phyloP scores from a whole-genome alignment of 78 protist genomes.

The Dictyostelium purpureum region DNA sequence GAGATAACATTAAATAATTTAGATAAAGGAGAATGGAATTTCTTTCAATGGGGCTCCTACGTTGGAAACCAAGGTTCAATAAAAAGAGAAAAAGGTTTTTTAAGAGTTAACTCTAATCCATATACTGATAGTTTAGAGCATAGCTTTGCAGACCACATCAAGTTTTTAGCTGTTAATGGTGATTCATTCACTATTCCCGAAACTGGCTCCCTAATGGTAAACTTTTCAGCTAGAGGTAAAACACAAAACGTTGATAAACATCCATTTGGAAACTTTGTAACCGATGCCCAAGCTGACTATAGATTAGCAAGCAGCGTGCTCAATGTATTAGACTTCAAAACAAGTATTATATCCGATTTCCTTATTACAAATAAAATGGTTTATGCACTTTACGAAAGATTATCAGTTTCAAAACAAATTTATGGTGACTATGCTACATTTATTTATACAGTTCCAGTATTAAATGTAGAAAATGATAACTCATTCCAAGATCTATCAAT shows the following conservation, averaged over 20 bases:
- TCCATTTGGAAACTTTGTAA: background rate
- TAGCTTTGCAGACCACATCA: slow-evolving; percentile 14
- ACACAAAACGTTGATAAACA: background rate
- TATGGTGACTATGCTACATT: slow-evolving; percentile 10
- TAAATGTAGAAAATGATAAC: background rate
- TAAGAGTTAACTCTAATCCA: slow-evolving; percentile 43
- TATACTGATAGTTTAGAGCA: background rate
- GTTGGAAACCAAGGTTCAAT: slow-evolving; percentile 27
- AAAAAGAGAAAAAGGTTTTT: background rate
- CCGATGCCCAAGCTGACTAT: background rate
- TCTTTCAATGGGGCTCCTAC: background rate
- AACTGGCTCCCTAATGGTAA: background rate
- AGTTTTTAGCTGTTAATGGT: background rate
- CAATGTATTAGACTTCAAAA: slow-evolving; percentile 29
- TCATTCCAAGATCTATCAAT: background rate
- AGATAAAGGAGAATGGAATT: background rate
- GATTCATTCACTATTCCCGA: background rate
- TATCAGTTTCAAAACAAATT: background rate
- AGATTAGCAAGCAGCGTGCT: slow-evolving; percentile 15
- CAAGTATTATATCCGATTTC: slow-evolving; percentile 19
- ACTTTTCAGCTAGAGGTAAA: background rate
- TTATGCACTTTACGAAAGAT: slow-evolving; percentile 27
- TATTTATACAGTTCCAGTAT: background rate
- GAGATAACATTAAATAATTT: background rate
- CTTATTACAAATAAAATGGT: background rate